Evolutionary conservation across 192 early-diverging fungal genomes (phyloP).

Genomic region (Chytriomyces sp.): DNA sequence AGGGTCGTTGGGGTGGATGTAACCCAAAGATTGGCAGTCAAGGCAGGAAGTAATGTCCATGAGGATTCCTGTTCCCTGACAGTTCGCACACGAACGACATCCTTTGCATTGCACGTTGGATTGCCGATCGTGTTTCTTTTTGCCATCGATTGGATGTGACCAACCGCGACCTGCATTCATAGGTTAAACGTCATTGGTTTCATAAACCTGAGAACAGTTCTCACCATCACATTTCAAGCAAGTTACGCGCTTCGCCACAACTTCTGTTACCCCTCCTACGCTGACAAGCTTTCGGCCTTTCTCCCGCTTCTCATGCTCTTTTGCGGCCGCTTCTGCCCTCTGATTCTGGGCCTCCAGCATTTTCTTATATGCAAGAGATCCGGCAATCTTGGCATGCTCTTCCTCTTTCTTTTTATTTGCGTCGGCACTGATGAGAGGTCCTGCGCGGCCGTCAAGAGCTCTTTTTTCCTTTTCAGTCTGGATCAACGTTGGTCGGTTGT

Average conservation of each 20-base stretch:
- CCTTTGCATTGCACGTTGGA: conserved; percentile 22
- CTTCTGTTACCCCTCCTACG: neutral
- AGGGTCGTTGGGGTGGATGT: conserved; percentile 28
- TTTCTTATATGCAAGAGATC: conserved; percentile 8
- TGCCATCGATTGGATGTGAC: conserved; percentile 10
- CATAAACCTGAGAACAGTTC: neutral
- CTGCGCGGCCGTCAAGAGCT: neutral
- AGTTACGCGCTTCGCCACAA: neutral
- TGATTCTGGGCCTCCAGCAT: conserved; percentile 23
- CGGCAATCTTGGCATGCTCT: conserved; percentile 17
- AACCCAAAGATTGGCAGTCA: conserved; percentile 27
- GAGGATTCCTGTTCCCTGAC: conserved; percentile 14
- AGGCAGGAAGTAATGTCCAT: conserved; percentile 8
- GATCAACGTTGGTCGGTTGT: neutral
- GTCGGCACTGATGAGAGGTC: conserved; percentile 15
- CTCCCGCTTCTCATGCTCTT: neutral
- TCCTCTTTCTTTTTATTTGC: neutral
- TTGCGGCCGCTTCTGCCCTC: neutral
- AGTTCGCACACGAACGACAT: conserved; percentile 7
- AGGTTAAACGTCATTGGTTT: neutral
- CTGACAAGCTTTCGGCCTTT: neutral
- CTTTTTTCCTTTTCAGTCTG: conserved; percentile 12
- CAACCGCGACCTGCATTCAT: neutral
- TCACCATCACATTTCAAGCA: conserved; percentile 21
- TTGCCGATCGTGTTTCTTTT: conserved; percentile 7